A percentile compares a stretch with the other conserved stretches of the same genome.
Conservation (phyloP, 2,329 filamentous ascomycete genomes). For the Sporothrix protearum region DNA sequence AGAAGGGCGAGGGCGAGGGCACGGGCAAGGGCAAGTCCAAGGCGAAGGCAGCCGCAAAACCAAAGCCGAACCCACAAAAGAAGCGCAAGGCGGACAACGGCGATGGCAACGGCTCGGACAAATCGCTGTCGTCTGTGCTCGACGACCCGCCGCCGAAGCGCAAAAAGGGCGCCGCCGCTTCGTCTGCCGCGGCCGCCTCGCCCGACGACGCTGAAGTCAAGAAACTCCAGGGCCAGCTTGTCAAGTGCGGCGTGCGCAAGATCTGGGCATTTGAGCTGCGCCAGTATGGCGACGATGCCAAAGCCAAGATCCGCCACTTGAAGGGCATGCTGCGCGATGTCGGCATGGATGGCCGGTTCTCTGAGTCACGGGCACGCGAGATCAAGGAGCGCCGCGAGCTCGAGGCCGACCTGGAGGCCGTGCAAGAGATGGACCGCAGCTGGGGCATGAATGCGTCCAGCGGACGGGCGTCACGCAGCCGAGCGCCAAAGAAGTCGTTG, state of each 20-base stretch:
- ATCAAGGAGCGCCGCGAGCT: constrained; percentile 88
- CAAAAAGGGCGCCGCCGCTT: constrained; percentile 41
- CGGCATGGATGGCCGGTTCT: constrained; percentile 88
- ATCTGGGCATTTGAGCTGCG: constrained; percentile 86
- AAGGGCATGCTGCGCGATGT: constrained; percentile 72
- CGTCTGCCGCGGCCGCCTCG: constrained; percentile 32
- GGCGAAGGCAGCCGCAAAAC: background rate
- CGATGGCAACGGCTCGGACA: constrained; percentile 40
- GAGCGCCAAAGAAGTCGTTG: constrained; percentile 32
- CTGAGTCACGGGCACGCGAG: constrained; percentile 73
- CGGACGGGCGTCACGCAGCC: constrained; percentile 43
- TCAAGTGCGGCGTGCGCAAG: constrained; percentile 89
- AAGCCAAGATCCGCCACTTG: constrained; percentile 79
- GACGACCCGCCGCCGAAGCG: constrained; percentile 57
- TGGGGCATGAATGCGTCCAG: constrained; percentile 61
- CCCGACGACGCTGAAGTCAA: constrained; percentile 79
- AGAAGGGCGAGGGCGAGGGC: constrained; percentile 25
- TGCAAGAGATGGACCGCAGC: constrained; percentile 72
- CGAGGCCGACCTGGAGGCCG: constrained; percentile 75
- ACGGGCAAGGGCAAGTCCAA: constrained; percentile 21
- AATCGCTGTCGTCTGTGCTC: constrained; percentile 67
- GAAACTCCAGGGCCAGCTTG: constrained; percentile 76
- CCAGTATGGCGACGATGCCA: constrained; percentile 63
- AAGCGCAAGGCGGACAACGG: background rate
- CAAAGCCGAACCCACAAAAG: background rate